A percentile compares a stretch with the other conserved stretches of the same genome.
Conservation (phyloP, 768 basidiomycete species). For the Panus rudis region DNA sequence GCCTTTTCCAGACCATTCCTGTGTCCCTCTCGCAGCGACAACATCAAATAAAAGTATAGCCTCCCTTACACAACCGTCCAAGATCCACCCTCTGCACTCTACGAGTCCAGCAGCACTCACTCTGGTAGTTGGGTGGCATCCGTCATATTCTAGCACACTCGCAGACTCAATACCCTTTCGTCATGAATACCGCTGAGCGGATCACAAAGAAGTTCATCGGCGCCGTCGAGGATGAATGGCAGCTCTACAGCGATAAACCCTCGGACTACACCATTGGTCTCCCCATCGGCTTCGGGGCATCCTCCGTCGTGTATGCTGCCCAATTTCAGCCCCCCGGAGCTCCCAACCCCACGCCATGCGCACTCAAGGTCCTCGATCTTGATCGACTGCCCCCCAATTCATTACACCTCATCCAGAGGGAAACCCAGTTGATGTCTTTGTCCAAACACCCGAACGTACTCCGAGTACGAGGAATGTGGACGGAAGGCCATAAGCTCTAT, state of each 20-base stretch:
- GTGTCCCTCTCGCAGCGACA: too few species aligned
- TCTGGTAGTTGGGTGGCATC: too few species aligned
- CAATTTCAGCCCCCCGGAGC: slow-evolving; percentile 41
- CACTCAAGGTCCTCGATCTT: slow-evolving; percentile 86
- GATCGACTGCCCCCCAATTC: slow-evolving; percentile 68
- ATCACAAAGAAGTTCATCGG: slow-evolving; percentile 51
- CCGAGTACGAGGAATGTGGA: slow-evolving; percentile 87
- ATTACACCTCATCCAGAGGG: slow-evolving; percentile 68
- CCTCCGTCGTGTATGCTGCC: slow-evolving; percentile 85
- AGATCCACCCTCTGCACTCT: too few species aligned
- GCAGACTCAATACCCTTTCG: too few species aligned
- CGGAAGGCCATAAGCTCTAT: slow-evolving; percentile 73
- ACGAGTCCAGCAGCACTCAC: too few species aligned
- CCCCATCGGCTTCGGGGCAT: slow-evolving; percentile 87
- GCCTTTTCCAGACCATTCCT: too few species aligned
- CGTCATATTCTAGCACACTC: too few species aligned
- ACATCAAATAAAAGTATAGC: too few species aligned
- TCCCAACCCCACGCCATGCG: slow-evolving; percentile 48
- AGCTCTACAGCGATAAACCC: slow-evolving; percentile 60
- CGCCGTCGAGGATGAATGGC: slow-evolving; percentile 80
- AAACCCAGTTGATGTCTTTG: slow-evolving; percentile 88
- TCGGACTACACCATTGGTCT: slow-evolving; percentile 69
- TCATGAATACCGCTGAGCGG: slow-evolving; percentile 11
- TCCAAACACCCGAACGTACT: slow-evolving; percentile 92
- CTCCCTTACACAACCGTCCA: too few species aligned